Base-by-base conservation (phyloP, 163 green algal genomes). In the Scenedesmus sp. region DNA sequence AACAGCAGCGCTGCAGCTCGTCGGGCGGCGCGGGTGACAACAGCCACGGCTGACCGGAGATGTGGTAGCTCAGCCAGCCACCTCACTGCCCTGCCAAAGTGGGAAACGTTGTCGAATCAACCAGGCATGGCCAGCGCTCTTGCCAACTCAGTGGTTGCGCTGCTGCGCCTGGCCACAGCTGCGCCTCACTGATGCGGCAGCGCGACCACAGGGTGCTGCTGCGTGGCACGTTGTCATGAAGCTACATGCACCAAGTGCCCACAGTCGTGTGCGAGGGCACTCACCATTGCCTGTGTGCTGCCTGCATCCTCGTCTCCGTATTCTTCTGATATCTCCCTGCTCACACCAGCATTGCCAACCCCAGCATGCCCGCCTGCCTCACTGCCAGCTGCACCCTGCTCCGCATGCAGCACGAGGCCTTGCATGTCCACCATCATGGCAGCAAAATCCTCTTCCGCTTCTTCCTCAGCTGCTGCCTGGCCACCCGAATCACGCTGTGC, bases 391-490 rank as follows among this genome's bases (percentile, higher is more conserved):
- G 42, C 78, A 16, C 35, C n/a, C 35, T 87, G 43, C 65, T 68
- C 26, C 43, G 70, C 85, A 42, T 65, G 13, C 65, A 76, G 65
- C 30, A 89, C 70, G 24, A 89, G 26, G 53, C 80, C 88, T 73
- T 94, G 93, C 94, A 96, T 96, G 72, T 96, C 94, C 70, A 93
- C 93, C 37, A 96, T 49, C 94, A 96, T 96, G 18, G 93, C 93
- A 7, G 93, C 93, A 87, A 94, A 96, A n/a, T 96, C 94, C 18
- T 91, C 82, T 37, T 91, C 81, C n/a, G 56, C 65, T 72, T n/a
- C 61, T 49, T 35, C 43, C 43, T 65, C 76, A 56, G 76, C 76
- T 83, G 78, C 43, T 53, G 9, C 15, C 37, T 83, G 30, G 53
- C 26, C 65, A 33, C 49, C 61, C 43, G 40, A 44, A 83, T 20